Conservation (phyloP, 148 eudicot species). For the Dianthus caryophyllus region DNA sequence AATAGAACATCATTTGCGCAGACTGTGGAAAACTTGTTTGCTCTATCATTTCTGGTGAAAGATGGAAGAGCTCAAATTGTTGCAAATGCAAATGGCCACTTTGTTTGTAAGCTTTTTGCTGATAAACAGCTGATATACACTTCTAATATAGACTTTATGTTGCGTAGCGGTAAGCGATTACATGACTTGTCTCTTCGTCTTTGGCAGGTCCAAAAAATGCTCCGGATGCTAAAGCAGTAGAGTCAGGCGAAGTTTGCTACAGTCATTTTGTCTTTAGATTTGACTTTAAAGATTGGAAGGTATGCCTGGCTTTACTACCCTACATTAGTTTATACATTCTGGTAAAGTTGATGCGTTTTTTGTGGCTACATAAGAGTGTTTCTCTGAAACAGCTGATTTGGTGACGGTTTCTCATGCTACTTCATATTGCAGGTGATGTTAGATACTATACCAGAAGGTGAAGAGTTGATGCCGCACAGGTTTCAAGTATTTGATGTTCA, state of each 20-base stretch:
- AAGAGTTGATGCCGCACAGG: slow-evolving; percentile 87
- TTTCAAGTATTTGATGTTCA: slow-evolving; percentile 9
- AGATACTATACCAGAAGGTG: slow-evolving; percentile 55
- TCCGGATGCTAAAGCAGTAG: slow-evolving; percentile 67
- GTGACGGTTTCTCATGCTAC: not conserved
- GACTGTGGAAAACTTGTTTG: slow-evolving; percentile 85
- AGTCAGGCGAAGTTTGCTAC: slow-evolving; percentile 65
- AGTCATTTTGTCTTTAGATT: slow-evolving; percentile 79
- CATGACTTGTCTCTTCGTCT: not conserved
- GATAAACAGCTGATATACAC: not conserved
- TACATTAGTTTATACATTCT: not conserved
- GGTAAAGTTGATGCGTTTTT: not conserved
- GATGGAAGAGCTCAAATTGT: slow-evolving; percentile 80
- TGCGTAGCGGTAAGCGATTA: not conserved
- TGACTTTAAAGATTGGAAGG: slow-evolving; percentile 93
- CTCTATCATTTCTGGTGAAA: slow-evolving; percentile 80
- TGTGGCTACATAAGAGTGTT: not conserved
- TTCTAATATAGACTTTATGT: not conserved
- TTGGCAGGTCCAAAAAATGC: slow-evolving; percentile 85
- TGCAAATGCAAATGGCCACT: slow-evolving; percentile 51
- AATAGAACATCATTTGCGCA: slow-evolving; percentile 77
- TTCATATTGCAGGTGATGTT: slow-evolving; percentile 59
- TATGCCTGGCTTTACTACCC: slow-evolving; percentile 14
- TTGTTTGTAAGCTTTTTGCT: slow-evolving; percentile 61
- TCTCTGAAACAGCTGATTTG: not conserved